Conservation (phyloP, 2,329 filamentous ascomycete species). For the Fusarium sublunatum region DNA sequence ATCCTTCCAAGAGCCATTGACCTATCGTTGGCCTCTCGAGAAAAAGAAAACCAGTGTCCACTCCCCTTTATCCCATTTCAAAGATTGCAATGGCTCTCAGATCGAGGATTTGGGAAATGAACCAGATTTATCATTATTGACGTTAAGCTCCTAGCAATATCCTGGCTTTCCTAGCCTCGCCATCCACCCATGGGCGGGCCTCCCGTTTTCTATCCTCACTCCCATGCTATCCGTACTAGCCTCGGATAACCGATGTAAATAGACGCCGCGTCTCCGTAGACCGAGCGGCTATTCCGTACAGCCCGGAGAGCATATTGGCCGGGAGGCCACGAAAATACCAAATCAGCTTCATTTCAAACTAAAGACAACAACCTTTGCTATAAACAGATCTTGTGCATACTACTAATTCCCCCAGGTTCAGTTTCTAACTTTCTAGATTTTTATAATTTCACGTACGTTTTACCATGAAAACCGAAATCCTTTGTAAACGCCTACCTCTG, state of each 20-base stretch:
- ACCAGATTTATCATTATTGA: conserved; percentile 25
- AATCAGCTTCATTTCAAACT: too few relatives aligned
- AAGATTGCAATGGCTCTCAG: conserved; percentile 27
- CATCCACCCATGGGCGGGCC: conserved; percentile 4
- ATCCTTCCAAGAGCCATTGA: conserved; percentile 40
- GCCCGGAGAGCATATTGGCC: conserved; percentile 29
- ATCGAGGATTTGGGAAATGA: conserved; percentile 24
- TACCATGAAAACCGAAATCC: too few relatives aligned
- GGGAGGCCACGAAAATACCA: too few relatives aligned
- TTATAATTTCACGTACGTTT: too few relatives aligned
- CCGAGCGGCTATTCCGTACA: conserved; percentile 33
- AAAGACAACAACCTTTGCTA: too few relatives aligned
- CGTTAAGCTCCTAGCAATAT: conserved; percentile 1
- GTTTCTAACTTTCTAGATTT: too few relatives aligned
- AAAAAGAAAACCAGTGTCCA: conserved; percentile 29
- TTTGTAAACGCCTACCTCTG: too few relatives aligned
- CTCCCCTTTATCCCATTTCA: conserved; percentile 28
- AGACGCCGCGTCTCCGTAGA: conserved; percentile 30
- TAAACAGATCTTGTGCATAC: too few relatives aligned
- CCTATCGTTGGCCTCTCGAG: conserved; percentile 36
- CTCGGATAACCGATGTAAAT: conserved; percentile 34
- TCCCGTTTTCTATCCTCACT: conserved; percentile 12
- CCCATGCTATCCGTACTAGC: too few relatives aligned
- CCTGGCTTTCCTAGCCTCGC: background rate
- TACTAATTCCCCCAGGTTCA: too few relatives aligned